phyloP scores from a whole-genome alignment of 2,329 filamentous ascomycete species.

The Paecilomyces formosus region DNA sequence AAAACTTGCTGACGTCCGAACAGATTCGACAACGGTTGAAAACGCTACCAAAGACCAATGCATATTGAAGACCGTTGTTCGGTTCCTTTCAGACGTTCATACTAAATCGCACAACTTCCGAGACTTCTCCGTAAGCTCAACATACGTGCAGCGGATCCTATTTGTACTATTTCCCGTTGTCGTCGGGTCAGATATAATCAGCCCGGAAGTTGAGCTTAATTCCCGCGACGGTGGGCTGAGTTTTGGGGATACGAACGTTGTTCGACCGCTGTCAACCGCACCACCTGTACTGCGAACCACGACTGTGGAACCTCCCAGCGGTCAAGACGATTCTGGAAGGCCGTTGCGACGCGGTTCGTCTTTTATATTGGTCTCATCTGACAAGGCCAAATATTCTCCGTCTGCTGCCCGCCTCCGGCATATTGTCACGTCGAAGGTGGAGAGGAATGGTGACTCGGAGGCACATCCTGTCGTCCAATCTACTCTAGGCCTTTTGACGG shows the following conservation, averaged over 20 bases:
- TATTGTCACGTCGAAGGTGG: constrained; percentile 53
- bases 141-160: constrained; percentile 73
- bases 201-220: constrained; percentile 77
- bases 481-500: constrained; percentile 68
- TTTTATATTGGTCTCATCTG: constrained; percentile 77
- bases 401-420: constrained; percentile 58
- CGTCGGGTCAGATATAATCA: constrained; percentile 76
- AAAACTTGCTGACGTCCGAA: constrained; percentile 12
- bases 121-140: constrained; percentile 72
- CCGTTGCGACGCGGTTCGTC: constrained; percentile 76
- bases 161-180: constrained; percentile 79
- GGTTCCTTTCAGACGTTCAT: constrained; percentile 73
- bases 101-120: constrained; percentile 68
- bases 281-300: constrained; percentile 68
- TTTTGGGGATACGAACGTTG: constrained; percentile 79
- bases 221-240: constrained; percentile 72
- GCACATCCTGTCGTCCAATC: constrained; percentile 67
- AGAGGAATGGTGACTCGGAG: constrained; percentile 39
- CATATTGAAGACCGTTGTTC: constrained; percentile 67
- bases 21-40: constrained; percentile 22
- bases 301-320: constrained; percentile 47
- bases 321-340: constrained; percentile 44
- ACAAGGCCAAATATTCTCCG: constrained; percentile 51
- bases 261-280: constrained; percentile 61
- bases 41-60: constrained; percentile 50